phyloP scores from a whole-genome alignment of 345 rosid genomes.

The Combretum micranthum region DNA sequence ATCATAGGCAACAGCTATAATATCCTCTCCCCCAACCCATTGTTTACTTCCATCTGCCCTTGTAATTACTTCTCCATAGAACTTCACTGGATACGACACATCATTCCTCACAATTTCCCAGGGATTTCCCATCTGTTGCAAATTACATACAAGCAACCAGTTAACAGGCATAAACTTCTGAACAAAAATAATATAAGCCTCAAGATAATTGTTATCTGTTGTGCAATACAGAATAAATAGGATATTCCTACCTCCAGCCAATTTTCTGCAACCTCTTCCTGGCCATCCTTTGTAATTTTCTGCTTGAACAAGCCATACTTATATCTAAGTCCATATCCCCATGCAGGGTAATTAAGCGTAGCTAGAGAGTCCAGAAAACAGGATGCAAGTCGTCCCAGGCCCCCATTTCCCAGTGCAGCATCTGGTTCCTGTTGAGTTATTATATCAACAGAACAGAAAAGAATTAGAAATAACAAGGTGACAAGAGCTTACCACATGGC shows the following conservation, averaged over 20 bases:
- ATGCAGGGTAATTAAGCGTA: conserved; percentile 44
- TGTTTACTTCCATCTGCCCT: conserved; percentile 36
- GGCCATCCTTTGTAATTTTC: conserved; percentile 41
- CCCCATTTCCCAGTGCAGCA: conserved; percentile 52
- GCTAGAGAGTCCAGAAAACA: conserved; percentile 50
- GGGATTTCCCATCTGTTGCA: conserved; percentile 45
- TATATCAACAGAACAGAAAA: no score
- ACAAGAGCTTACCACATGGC: no score
- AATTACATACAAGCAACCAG: neutral
- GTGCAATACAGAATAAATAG: neutral
- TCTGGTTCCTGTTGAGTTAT: conserved; percentile 29
- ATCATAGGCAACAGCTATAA: conserved; percentile 34
- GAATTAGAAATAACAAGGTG: no score
- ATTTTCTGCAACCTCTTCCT: conserved; percentile 49
- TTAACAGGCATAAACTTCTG: neutral
- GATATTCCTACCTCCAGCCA: conserved; percentile 40
- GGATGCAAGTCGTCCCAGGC: conserved; percentile 41
- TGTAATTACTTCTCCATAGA: conserved; percentile 30
- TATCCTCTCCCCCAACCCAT: conserved; percentile 42
- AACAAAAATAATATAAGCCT: neutral
- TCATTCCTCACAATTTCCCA: conserved; percentile 48
- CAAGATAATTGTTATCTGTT: neutral
- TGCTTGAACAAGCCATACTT: conserved; percentile 47
- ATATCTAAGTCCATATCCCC: conserved; percentile 51
- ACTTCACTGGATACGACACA: conserved; percentile 38